Evolutionary conservation across 164 flowering plant species (phyloP), one percentile per base, ranked within the genome.

Genomic region (Stephania cephalantha): DNA sequence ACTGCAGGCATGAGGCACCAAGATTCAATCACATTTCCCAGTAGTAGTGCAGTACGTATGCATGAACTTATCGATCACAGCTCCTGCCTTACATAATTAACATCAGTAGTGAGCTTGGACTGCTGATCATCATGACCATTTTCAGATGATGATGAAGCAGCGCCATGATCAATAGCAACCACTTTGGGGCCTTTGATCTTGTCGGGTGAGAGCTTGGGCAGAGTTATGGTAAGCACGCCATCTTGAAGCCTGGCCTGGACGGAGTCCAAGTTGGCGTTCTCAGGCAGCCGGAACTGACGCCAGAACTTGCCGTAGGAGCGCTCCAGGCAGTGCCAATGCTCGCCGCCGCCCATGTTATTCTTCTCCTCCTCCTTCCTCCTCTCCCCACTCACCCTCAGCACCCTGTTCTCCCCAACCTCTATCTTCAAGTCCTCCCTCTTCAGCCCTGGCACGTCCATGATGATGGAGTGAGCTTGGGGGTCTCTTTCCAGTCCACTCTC

Each of bases 401-500:
- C 71, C 5, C 71, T 66, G 7, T 64, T 71, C 29, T 76, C 71
- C 1, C 35, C 75, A n/a, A 55, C 63, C 48, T 70, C 74, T 29
- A 63, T 70, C 48, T 70, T 70, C 61, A 63, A 44, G 10, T 71
- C 74, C 20, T 76, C 71, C 31, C 72, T 72, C 71, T 71, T 72
- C 52, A 68, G 11, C 10, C 78, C 75, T 76, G 89, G 89, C 48
- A 87, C 82, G 20, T 85, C 89, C 20, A 87, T 31, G 80, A 77
- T 81, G 70, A 87, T 80, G 2, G 74, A 67, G 22, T 86, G 89
- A 1, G 84, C 80, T 8, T 86, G 83, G 1, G 85, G 0, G 85
- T 85, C 55, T 86, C 89, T 48, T 85, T 86, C 89, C 89, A 86
- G 77, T 86, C 86, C 4, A 85, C 86, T 35, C 80, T 76, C 7